Conservation (phyloP, 1,284 basidiomycete genomes). For the Xerocomus minutiporus region DNA sequence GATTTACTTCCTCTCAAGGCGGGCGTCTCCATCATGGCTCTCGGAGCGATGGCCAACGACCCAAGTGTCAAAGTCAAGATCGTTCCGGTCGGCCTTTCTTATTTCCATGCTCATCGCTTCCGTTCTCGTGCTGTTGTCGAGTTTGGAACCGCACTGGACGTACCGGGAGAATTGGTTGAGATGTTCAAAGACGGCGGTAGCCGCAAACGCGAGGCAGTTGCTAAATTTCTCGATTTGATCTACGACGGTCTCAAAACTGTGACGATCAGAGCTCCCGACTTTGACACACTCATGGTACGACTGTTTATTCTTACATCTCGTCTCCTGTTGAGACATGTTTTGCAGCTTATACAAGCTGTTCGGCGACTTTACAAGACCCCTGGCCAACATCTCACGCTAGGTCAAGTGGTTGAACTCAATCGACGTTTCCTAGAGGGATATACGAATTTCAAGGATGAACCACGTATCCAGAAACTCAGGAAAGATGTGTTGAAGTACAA, state of each 20-base stretch:
- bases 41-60: slow-evolving; percentile 93
- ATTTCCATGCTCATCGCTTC: slow-evolving; percentile 95
- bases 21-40: slow-evolving; percentile 95
- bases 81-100: slow-evolving; percentile 91
- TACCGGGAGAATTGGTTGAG: slow-evolving; percentile 80
- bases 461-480: slow-evolving; percentile 80
- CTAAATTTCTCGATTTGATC: slow-evolving; percentile 86
- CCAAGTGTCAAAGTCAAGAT: slow-evolving; percentile 86
- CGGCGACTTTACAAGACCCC: slow-evolving; percentile 93
- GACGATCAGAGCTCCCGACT: slow-evolving; percentile 94
- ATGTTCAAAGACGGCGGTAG: slow-evolving; percentile 90
- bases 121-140: slow-evolving; percentile 95
- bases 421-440: slow-evolving; percentile 95
- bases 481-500: slow-evolving; percentile 92
- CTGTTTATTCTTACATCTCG: not conserved
- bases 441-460: slow-evolving; percentile 90
- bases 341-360: slow-evolving; percentile 89
- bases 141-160: slow-evolving; percentile 89
- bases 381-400: slow-evolving; percentile 89
- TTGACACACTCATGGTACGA: slow-evolving; percentile 92
- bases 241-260: slow-evolving; percentile 98
- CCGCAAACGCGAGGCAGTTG: slow-evolving; percentile 88
- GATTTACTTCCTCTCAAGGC: slow-evolving; percentile 94
- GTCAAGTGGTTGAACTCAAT: slow-evolving; percentile 96
- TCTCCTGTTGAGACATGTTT: slow-evolving; percentile 2